phyloP scores from a whole-genome alignment of 2,329 filamentous ascomycete genomes.

The Aspergillus costaricaensis region DNA sequence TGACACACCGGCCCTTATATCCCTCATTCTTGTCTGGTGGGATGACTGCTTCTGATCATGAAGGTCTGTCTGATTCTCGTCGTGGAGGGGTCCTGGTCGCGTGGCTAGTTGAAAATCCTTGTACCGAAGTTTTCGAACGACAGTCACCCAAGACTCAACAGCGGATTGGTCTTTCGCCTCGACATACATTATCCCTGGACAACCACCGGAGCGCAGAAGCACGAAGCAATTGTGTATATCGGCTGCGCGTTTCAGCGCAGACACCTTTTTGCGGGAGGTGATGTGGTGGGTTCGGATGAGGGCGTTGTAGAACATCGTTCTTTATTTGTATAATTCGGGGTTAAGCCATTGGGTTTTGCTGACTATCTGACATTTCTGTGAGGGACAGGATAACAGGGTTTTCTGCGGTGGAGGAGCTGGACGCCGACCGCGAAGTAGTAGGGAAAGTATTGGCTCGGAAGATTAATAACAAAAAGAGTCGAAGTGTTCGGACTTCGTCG shows the following conservation, averaged over 20 bases:
- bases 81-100: constrained; percentile 49
- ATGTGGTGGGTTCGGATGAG: constrained; percentile 80
- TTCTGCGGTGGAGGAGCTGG: not conserved
- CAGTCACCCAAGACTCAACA: constrained; percentile 65
- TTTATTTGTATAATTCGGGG: not conserved
- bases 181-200: constrained; percentile 78
- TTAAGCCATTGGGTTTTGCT: not conserved
- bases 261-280: constrained; percentile 74
- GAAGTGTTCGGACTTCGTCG: too few relatives aligned
- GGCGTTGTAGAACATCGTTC: constrained; percentile 51
- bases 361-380: not conserved
- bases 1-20: constrained; percentile 41
- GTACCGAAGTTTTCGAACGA: constrained; percentile 67
- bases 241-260: constrained; percentile 65
- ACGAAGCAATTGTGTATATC: constrained; percentile 62
- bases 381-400: not conserved
- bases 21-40: not conserved
- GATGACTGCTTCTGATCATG: not conserved
- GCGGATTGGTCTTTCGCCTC: constrained; percentile 58
- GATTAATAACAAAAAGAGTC: too few relatives aligned
- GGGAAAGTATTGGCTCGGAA: not conserved
- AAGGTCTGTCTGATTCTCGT: constrained; percentile 16
- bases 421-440: not conserved
- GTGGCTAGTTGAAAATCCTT: constrained; percentile 70
- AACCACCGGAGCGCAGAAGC: constrained; percentile 66